These are phyloP conservation scores for Sugiyamaella grinbergsii DNA, from an alignment of 1,139 yeast species.

Conservation along the genomic window DNA sequence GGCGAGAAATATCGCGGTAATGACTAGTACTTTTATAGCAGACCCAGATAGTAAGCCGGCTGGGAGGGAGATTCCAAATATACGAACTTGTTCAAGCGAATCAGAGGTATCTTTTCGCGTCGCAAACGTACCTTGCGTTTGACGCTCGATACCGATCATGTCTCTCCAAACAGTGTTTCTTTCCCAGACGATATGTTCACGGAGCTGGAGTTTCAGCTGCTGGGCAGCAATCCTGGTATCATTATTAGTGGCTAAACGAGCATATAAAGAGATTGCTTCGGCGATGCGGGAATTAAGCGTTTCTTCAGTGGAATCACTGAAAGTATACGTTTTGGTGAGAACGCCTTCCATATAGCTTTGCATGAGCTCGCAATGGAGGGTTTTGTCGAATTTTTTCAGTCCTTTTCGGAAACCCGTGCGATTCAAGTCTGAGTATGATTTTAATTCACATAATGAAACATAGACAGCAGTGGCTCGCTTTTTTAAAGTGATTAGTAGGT, in stretches of 20 bases:
- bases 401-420: slow-evolving; percentile 87
- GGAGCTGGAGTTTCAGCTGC: slow-evolving; percentile 71
- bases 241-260: slow-evolving; percentile 46
- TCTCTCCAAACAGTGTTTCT: slow-evolving; percentile 97
- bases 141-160: slow-evolving; percentile 85
- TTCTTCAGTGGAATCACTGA: slow-evolving; percentile 50
- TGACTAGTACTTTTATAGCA: slow-evolving; percentile 44
- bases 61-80: slow-evolving; percentile 29
- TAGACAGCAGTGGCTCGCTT: slow-evolving; percentile 66
- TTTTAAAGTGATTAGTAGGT: slow-evolving; percentile 58
- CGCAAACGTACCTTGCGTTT: slow-evolving; percentile 46
- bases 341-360: slow-evolving; percentile 47
- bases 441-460: slow-evolving; percentile 78
- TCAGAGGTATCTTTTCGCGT: slow-evolving; percentile 16
- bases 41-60: slow-evolving; percentile 28
- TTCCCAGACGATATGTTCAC: slow-evolving; percentile 96
- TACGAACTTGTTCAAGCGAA: slow-evolving; percentile 14
- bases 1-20: slow-evolving; percentile 52
- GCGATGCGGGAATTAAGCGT: slow-evolving; percentile 52
- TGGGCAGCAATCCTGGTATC: slow-evolving; percentile 57
- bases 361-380: slow-evolving; percentile 63
- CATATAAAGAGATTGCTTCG: slow-evolving; percentile 54
- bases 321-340: slow-evolving; percentile 48
- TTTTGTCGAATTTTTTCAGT: slow-evolving; percentile 86
- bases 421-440: slow-evolving; percentile 79